Evolutionary conservation across 2,329 filamentous ascomycete genomes (phyloP).

Genomic region (Neonectria neomacrospora): DNA sequence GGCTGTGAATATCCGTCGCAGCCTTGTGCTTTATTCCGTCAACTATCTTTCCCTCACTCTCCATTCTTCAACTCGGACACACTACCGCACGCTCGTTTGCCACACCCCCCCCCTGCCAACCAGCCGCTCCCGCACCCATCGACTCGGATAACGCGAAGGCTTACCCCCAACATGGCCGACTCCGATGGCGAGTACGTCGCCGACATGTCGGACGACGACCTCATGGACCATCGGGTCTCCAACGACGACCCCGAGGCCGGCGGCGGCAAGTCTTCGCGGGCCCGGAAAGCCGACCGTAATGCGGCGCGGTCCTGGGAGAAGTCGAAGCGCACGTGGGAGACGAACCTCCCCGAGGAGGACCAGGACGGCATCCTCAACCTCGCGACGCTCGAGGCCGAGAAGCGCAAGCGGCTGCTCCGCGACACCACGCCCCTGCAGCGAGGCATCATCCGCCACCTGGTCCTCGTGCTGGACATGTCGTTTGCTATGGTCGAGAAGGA

Average conservation of each 20-base stretch:
- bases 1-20: constrained; percentile 38
- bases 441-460: constrained; percentile 96
- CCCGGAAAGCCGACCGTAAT: constrained; percentile 50
- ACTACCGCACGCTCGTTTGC: constrained; percentile 1
- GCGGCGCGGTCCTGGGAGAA: constrained; percentile 72
- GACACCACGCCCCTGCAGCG: constrained; percentile 96
- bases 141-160: neutral
- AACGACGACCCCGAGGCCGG: constrained; percentile 49
- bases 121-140: neutral
- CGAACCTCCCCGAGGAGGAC: constrained; percentile 74
- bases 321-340: constrained; percentile 76
- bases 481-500: constrained; percentile 97
- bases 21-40: constrained; percentile 43
- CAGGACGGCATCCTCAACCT: constrained; percentile 83
- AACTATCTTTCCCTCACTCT: constrained; percentile 24
- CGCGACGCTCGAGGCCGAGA: constrained; percentile 83
- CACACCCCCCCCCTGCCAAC: neutral
- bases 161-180: constrained; percentile 68
- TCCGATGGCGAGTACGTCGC: constrained; percentile 77
- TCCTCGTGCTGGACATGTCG: constrained; percentile 91
- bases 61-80: constrained; percentile 3
- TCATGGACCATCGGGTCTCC: constrained; percentile 61
- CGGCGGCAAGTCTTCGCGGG: constrained; percentile 43
- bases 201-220: constrained; percentile 73
- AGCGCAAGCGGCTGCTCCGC: constrained; percentile 81